Base-by-base conservation (phyloP, 2,329 filamentous ascomycete genomes). In the Harringtonia aguacate region DNA sequence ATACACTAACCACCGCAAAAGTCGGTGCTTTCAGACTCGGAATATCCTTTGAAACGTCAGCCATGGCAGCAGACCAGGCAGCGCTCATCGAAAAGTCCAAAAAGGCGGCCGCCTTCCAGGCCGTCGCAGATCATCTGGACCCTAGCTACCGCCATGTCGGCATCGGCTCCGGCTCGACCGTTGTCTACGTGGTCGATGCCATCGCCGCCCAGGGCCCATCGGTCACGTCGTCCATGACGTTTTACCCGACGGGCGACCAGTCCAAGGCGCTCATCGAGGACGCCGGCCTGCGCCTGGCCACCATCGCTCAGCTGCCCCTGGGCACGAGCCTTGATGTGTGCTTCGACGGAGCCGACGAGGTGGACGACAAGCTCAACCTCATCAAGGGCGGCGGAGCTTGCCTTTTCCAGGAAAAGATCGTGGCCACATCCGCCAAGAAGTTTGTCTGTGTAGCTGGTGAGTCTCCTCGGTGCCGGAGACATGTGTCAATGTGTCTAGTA, bases 301-400 rank as follows among this genome's bases (percentile, higher is more conserved):
- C 80, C 52, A 85, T 94, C 55, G 84, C 90, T 56, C 77, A 83
- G 48, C 68, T 94, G 46, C 64, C 66, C 29, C 61, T 68, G n/a
- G 62, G 65, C 37, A 57, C 64, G 47, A 64, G 80, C 58, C 73
- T 98, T 24, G 90, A 97, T 56, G 84, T 97, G 17, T 86, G 85
- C 40, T 98, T 98, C 60, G 92, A 98, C 58, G 92, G 92, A 43
- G 92, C 92, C 4, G 92, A 98, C 61, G 92, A 98, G 68, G 88
- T 98, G 28, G 92, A 98, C 60, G 81, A 86, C 38, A 85, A 94
- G 42, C 67, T 98, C 48, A 98, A 97, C 65, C 87, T 90, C 59
- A 97, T 98, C 69, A 97, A 97, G 69, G 92, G 92, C 44, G 92
- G 92, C 40, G 92, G 92, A 46, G 92, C 88, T n/a, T 98, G 92